A percentile compares a stretch with the other conserved stretches of the same genome.
These are phyloP conservation scores for Trypanosoma rangeli DNA, from an alignment of 208 protist genomes.

Conservation along the genomic window DNA sequence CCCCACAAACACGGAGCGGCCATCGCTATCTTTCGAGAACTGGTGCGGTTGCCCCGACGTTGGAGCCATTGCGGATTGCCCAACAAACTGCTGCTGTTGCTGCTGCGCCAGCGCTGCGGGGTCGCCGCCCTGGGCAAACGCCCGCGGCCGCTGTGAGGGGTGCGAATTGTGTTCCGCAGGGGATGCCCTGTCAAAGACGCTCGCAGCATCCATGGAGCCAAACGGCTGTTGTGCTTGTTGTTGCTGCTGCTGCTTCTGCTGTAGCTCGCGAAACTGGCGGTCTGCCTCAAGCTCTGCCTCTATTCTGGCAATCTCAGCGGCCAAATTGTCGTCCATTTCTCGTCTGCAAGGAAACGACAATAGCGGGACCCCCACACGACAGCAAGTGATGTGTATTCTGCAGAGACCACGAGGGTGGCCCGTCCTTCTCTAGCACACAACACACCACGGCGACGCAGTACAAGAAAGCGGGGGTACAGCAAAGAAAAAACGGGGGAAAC, in stretches of 20 bases:
- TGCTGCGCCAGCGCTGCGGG: constrained; percentile 17
- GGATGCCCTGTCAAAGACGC: constrained; percentile 16
- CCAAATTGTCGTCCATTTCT: constrained; percentile 69
- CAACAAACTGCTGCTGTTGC: constrained; percentile 9
- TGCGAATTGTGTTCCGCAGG: background rate
- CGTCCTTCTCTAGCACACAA: background rate
- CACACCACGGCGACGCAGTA: background rate
- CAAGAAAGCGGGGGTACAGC: background rate
- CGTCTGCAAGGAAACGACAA: background rate
- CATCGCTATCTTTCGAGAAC: constrained; percentile 84
- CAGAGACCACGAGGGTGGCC: background rate
- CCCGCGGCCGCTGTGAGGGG: background rate
- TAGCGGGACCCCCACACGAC: background rate
- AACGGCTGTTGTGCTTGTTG: constrained; percentile 29
- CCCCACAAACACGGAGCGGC: constrained; percentile 83
- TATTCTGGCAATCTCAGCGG: constrained; percentile 75
- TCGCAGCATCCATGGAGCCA: constrained; percentile 7
- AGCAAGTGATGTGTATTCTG: background rate
- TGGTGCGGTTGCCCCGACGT: constrained; percentile 39
- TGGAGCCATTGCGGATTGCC: constrained; percentile 5
- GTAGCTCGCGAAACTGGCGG: constrained; percentile 48
- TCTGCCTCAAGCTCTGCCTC: constrained; percentile 76
- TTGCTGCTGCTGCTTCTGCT: constrained; percentile 31
- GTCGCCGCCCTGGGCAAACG: background rate
- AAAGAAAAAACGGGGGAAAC: background rate